Base-by-base conservation (phyloP, 495 filamentous ascomycete genomes). In the Penicillium crystallinum region DNA sequence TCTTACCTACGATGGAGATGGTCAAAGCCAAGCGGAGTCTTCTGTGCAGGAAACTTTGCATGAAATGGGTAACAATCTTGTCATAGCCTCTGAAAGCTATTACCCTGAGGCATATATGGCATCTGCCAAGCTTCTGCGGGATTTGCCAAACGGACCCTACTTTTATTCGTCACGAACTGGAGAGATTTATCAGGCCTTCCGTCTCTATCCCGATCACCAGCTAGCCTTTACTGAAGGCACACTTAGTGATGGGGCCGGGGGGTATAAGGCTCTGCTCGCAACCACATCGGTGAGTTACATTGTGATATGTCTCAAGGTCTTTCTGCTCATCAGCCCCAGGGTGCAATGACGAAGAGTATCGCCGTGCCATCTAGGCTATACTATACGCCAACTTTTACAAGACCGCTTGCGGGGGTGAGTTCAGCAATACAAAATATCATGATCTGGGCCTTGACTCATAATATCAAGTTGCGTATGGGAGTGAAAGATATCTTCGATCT, bases 401-500 rank as follows among this genome's bases (percentile, higher is more conserved):
- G 63, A 25, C 71, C 75, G 3, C 55, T 78, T 14, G 64, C 68
- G 6, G 69, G 71, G 6, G 55, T 61, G 37, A 9, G 52, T 27
- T 4, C 35, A 21, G 1, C 6, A 21, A 31, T 10, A 8, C 8
- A n/a, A 27, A 27, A 3, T 7, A 27, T 7, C 3, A 7, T 27
- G 23, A 6, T 7, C 17, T 9, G 18, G 1, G 2, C 3, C 2
- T 14, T 47, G 14, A 42, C 34, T 55, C 12, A 53, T 17, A 17
- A 2, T 1, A 12, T 38, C 11, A 1, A 53, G 49, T 59, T 68
- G 10, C 68, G 73, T 11, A 39, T 75, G 10, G 68, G 69, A 15
- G 64, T 80, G 14, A 77, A 75, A 46, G 77, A 80, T 31, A 70
- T 74, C 29, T 74, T 67, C 40, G 61, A 76, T 49, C 25, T 80